These are phyloP conservation scores for Anthracocystis panici-leucophaei DNA, from an alignment of 1,284 basidiomycete genomes.

Conservation along the genomic window DNA sequence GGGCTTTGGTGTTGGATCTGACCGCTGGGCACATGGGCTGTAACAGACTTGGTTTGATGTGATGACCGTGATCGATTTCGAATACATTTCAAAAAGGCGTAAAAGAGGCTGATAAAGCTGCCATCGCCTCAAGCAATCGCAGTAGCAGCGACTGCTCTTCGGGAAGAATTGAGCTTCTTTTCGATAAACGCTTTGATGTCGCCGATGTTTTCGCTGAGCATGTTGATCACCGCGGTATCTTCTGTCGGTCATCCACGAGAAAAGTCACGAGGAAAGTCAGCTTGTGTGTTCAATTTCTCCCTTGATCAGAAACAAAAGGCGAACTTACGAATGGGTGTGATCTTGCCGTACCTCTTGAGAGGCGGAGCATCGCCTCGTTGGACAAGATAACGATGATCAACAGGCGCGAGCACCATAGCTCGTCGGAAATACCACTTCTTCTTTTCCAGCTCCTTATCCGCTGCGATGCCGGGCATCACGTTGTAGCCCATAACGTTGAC, in stretches of 20 bases:
- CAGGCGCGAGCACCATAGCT: constrained; percentile 35
- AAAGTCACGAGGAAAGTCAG: not conserved
- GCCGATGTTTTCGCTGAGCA: constrained; percentile 20
- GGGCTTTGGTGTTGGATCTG: too few species aligned
- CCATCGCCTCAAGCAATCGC: not conserved
- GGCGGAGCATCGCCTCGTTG: constrained; percentile 24
- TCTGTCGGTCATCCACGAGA: constrained; percentile 4
- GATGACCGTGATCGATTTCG: too few species aligned
- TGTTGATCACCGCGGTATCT: constrained; percentile 27
- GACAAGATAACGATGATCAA: constrained; percentile 32
- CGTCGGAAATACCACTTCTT: constrained; percentile 46
- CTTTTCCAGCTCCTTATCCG: constrained; percentile 1
- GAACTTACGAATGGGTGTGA: constrained; percentile 31
- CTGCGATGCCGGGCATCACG: constrained; percentile 35
- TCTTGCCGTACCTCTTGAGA: constrained; percentile 35
- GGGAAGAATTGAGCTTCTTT: constrained; percentile 10
- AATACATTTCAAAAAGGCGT: too few species aligned
- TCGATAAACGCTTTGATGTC: constrained; percentile 33
- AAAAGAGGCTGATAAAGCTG: not conserved
- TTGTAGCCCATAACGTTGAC: constrained; percentile 54
- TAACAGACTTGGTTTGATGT: too few species aligned
- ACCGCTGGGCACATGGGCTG: too few species aligned
- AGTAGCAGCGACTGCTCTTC: not conserved
- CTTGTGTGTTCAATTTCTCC: not conserved
- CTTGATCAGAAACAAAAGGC: not conserved